Evolutionary conservation across 345 rosid species (phyloP).

Genomic region (Brassica incana): DNA sequence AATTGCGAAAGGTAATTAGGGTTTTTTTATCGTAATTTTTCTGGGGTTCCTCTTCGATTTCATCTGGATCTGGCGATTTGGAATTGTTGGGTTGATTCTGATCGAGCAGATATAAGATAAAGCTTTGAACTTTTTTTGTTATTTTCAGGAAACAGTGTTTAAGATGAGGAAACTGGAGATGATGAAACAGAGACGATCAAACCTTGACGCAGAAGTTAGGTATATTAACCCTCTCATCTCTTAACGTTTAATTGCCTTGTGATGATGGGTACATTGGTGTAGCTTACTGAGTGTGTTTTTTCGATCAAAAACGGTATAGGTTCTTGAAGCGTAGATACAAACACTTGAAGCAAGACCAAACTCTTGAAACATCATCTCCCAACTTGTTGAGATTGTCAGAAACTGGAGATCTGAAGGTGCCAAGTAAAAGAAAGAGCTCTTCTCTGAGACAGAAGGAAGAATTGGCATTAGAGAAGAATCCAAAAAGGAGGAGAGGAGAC

Average conservation of each 20-base stretch:
- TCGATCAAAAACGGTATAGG: conserved; percentile 39
- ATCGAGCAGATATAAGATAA: neutral
- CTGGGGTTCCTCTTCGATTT: conserved; percentile 23
- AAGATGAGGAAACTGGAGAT: conserved; percentile 53
- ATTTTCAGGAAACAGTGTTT: conserved; percentile 64
- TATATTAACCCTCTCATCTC: conserved; percentile 29
- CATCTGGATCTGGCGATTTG: conserved; percentile 44
- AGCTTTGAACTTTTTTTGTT: conserved; percentile 1
- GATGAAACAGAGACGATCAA: conserved; percentile 55
- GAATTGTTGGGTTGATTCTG: conserved; percentile 5
- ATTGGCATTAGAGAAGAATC: conserved; percentile 34
- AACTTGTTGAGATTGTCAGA: conserved; percentile 20
- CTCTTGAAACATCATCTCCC: conserved; percentile 16
- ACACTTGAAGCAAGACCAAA: conserved; percentile 53
- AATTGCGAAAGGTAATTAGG: conserved; percentile 53
- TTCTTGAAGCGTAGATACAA: conserved; percentile 66
- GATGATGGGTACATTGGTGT: neutral
- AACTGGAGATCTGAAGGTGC: conserved; percentile 25
- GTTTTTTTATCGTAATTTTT: conserved; percentile 14
- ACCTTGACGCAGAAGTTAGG: conserved; percentile 73
- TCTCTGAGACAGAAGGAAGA: conserved; percentile 29
- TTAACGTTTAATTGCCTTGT: neutral
- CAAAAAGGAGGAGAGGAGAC: conserved; percentile 38
- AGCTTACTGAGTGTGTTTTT: conserved; percentile 21
- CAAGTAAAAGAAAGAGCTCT: conserved; percentile 39